A percentile compares a stretch with the other conserved stretches of the same genome.
Evolutionary conservation across 306 rosid genomes (phyloP).

Genomic region (Nissolia schottii): DNA sequence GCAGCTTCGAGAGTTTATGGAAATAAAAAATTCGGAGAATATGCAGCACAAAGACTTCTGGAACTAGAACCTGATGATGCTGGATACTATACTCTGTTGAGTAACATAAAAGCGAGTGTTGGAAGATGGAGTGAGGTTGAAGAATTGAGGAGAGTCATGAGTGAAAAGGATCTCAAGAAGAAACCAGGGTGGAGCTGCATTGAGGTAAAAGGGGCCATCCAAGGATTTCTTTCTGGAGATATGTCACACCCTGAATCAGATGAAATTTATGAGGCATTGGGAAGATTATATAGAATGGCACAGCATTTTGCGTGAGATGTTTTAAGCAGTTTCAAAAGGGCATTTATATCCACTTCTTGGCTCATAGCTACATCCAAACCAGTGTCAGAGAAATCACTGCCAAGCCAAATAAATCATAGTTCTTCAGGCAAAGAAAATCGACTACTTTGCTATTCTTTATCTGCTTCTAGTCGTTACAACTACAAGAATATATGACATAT

Average conservation of each 20-base stretch:
- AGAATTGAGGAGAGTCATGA: slow-evolving; percentile 45
- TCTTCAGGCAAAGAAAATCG: not conserved
- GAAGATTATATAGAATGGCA: slow-evolving; percentile 18
- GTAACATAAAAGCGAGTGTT: slow-evolving; percentile 52
- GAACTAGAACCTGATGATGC: slow-evolving; percentile 54
- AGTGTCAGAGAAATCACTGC: not conserved
- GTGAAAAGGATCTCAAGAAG: slow-evolving; percentile 45
- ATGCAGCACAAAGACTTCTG: slow-evolving; percentile 49
- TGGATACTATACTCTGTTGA: slow-evolving; percentile 47
- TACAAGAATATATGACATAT: too few species aligned
- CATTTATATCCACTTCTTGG: not conserved
- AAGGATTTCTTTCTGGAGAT: slow-evolving; percentile 50
- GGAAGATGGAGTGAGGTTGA: slow-evolving; percentile 59
- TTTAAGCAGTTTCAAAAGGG: not conserved
- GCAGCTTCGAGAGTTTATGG: slow-evolving; percentile 49
- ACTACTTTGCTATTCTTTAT: not conserved
- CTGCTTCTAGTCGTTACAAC: not conserved
- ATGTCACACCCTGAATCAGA: slow-evolving; percentile 33
- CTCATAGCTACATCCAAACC: not conserved
- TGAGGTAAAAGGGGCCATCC: slow-evolving; percentile 35
- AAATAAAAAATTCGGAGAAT: slow-evolving; percentile 33
- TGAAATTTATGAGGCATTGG: slow-evolving; percentile 34
- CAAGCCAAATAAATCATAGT: not conserved
- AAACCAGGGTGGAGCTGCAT: slow-evolving; percentile 62
- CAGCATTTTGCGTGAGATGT: slow-evolving; percentile 1